Evolutionary conservation across 2,329 filamentous ascomycete genomes (phyloP).

Genomic region (Calonectria pauciramosa): DNA sequence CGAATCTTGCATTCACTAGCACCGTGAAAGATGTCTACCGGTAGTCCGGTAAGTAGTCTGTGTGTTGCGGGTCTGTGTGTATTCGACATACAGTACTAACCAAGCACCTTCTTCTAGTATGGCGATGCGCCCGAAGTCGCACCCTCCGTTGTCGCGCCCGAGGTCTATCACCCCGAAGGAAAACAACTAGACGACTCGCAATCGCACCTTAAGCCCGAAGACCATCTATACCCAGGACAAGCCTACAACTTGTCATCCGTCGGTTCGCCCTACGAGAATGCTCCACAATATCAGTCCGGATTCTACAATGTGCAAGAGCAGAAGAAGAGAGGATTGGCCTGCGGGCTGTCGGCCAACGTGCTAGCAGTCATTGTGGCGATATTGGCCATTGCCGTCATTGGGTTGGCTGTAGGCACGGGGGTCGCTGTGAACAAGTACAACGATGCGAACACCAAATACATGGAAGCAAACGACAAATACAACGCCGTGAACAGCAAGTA

Average conservation of each 20-base stretch:
- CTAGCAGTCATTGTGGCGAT: background rate
- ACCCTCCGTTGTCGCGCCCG: background rate
- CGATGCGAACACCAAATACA: background rate
- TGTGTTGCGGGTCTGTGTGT: background rate
- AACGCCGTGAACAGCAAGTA: background rate
- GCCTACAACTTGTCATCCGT: background rate
- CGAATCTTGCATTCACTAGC: background rate
- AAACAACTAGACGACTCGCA: constrained; percentile 1
- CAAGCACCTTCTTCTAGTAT: background rate
- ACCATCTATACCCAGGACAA: background rate
- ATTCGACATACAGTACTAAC: background rate
- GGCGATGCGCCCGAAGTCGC: background rate
- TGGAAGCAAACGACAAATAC: background rate
- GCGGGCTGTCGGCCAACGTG: background rate
- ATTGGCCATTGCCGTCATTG: background rate
- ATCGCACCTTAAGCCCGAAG: background rate
- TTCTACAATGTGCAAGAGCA: background rate
- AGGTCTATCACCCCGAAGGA: constrained; percentile 5
- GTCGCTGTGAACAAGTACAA: background rate
- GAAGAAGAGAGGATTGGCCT: background rate
- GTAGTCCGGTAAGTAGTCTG: background rate
- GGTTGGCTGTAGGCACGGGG: background rate
- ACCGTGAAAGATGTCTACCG: background rate
- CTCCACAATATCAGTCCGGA: background rate
- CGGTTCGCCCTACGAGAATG: background rate